Base-by-base conservation (phyloP, 257 asterid species). In the Cynanchum wilfordii region DNA sequence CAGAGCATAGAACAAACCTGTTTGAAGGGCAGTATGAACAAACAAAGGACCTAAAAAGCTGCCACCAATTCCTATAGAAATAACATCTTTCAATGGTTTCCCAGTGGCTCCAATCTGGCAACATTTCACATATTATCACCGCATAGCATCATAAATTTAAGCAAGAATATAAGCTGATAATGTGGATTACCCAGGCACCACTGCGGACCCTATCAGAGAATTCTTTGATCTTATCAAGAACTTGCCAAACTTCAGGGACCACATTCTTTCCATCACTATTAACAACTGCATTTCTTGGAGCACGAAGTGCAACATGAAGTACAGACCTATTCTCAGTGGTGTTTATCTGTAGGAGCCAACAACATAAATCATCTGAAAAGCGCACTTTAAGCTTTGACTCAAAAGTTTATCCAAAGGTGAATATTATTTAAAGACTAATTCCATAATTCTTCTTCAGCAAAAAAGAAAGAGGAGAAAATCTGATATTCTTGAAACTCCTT, bases 1-100 rank as follows among this genome's bases (percentile, higher is more conserved):
- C 73, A 69, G 49, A 24, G 68, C 45, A 55, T 24, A 75, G 57
- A 51, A 38, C 22, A 7, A 66, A 95, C 99, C 99, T 89, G 96
- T 90, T 87, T 92, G 99, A 81, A 95, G 98, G 60, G 99, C 96
- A 68, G 98, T 86, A 86, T 95, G 98, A 78, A 92, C 99, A 84
- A 95, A 95, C 58, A 95, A 89, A 50, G 99, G 99, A 50, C 99
- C 99, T 66, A 95, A 85, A 80, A 92, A 95, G 83, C 99, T 95
- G 79, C 99, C 99, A 72, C 99, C 99, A 77, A 95, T 95, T 73
- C 99, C 99, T 76, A 95, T 75, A 40, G 98, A 90, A 79, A 95
- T 72, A 78, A 90, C 99, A 85, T 90, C 92, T 90, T 83, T 89
- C 89, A 95, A 79, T 54, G 66, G 87, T 82, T 95, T 92, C 77